Evolutionary conservation across 2,329 filamentous ascomycete genomes (phyloP), one percentile per base, ranked within the genome.

Genomic region (Fusarium longipes): DNA sequence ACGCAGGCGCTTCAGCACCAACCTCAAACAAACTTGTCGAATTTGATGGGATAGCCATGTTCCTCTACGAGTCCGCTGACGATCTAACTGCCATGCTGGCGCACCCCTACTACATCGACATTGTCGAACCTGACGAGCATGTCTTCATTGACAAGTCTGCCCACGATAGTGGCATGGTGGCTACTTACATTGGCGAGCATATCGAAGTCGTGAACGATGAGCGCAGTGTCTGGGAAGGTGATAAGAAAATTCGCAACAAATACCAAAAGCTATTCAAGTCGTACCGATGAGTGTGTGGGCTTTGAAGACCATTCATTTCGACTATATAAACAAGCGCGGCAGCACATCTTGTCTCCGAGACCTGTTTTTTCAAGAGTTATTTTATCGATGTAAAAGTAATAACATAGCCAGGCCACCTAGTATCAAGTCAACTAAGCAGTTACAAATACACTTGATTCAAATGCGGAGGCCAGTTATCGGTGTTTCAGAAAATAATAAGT

Each of bases 31-130:
- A 67, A 3, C 67, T 71, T 0, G 69, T 75, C 2, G 66, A 73
- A 9, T 75, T 75, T 35, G 73, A 76, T 4, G 74, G 74, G 1
- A 70, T 76, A 15, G 74, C 74, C n/a, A 68, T 76, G 69, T 76
- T 76, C 27, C 44, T 76, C 0, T 76, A 76, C 30, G 40, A 67
- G 24, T 65, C 66, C 1, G 27, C 72, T 2, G 70, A 74, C 3
- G 62, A 62, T 1, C 27, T 76, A 20, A 44, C 58, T 2, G 72
- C 55, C 0, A 73, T 76, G 68, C 57, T 76, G 18, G 58, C 74
- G 0, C 74, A 76, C 5, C 72, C 74, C 7, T 76, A 76, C 60
- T 76, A 76, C 45, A 6, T 66, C 5, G 62, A 71, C 0, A 60
- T 76, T 0, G 74, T 76, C 8, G 73, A 74, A 42, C 74, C 73